Evolutionary conservation across 2,329 filamentous ascomycete species (phyloP), one percentile per base, ranked within the genome.

Genomic region (Dryadomyces quercivorus): DNA sequence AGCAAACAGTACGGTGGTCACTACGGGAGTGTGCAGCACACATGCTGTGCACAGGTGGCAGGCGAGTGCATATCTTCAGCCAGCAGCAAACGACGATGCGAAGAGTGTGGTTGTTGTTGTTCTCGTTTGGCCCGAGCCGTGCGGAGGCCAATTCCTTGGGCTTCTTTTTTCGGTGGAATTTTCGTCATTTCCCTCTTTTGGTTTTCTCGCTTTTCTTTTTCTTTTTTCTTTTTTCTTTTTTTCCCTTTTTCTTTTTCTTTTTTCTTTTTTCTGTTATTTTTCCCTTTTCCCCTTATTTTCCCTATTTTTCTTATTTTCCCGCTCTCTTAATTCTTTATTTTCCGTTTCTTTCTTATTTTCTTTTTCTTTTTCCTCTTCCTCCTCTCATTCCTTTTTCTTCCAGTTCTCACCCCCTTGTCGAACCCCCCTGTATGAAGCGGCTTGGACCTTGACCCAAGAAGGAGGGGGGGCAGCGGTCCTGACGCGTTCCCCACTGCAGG

Each of bases 231-330:
- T 21, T 47, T 42, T 47, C 40, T 21, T 21, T 34, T 52, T 50
- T 22, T n/a, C 12, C 15, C 38, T 50, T 44, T 20, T 52, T 13
- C 18, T 42, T 31, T 22, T 36, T 38, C 10, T 43, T 18, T 31
- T 31, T 52, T 46, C 18, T 38, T 10, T 2, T 42, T 36, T 59
- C 56, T 59, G 57, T 59, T 58, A 56, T 59, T 50, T 56, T 48
- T 34, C 56, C 47, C 53, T 48, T 59, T 50, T 56, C 45, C 31
- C 56, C 47, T 55, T 48, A 55, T 51, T 51, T 51, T 58, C 50
- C 50, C 58, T 59, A 40, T 47, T 51, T 42, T 50, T 42, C 50
- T 47, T 50, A 12, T 50, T 50, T 48, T 22, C 21, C 4, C 21
- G 8, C 20, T 46, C 3, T 46, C 22, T 15, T 21, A 22, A 4